phyloP scores from a whole-genome alignment of 2,329 filamentous ascomycete species.

The Zasmidium citrigriseum region DNA sequence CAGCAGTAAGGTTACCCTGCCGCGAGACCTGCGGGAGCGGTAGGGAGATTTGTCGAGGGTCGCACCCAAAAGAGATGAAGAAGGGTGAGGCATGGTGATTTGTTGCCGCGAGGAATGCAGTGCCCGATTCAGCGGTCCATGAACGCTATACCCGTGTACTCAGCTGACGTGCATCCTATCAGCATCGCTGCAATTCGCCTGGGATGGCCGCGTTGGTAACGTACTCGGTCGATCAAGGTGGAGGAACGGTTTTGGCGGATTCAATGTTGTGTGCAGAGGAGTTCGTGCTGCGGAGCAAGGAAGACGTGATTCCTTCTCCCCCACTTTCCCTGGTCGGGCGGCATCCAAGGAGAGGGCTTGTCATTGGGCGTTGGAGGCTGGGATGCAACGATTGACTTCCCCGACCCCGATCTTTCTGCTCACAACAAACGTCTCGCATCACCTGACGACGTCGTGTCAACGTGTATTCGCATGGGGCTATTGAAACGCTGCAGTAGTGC shows the following conservation, averaged over 20 bases:
- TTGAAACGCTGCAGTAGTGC: background rate
- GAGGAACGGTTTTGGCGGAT: background rate
- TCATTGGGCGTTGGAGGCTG: background rate
- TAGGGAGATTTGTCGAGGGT: background rate
- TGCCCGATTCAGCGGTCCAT: background rate
- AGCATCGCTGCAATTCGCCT: background rate
- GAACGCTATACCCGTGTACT: background rate
- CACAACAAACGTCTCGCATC: background rate
- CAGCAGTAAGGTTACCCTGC: slow-evolving; percentile 7
- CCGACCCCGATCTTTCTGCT: too few relatives aligned
- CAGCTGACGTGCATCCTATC: background rate
- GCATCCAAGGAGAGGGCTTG: too few relatives aligned
- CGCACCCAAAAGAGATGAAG: slow-evolving; percentile 1
- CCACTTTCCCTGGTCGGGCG: background rate
- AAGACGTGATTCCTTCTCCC: slow-evolving; percentile 11
- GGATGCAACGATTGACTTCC: background rate
- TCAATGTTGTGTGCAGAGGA: slow-evolving; percentile 1
- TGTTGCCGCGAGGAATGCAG: background rate
- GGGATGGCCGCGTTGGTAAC: background rate
- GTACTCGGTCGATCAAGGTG: background rate
- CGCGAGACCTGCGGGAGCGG: background rate
- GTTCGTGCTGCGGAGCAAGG: slow-evolving; percentile 11
- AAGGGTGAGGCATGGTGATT: slow-evolving; percentile 1
- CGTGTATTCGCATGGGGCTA: background rate
- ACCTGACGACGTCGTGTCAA: background rate